Evolutionary conservation across 495 filamentous ascomycete genomes (phyloP).

Genomic region (Geopyxis carbonaria): DNA sequence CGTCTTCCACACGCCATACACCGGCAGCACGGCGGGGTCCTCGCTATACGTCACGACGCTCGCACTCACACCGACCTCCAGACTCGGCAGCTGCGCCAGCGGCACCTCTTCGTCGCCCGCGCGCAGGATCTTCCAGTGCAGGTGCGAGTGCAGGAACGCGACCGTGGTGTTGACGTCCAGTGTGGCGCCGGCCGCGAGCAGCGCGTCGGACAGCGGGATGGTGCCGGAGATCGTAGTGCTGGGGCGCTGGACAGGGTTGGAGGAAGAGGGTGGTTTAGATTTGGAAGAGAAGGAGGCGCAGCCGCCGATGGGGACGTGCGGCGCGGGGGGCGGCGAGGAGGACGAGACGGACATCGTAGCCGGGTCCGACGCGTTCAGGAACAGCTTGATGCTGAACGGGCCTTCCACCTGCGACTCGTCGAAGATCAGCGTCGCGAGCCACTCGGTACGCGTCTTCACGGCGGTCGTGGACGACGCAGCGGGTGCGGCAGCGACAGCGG

Average conservation of each 20-base stretch:
- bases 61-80: conserved; percentile 16
- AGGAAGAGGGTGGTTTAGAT: too few relatives aligned
- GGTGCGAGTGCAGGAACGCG: conserved; percentile 10
- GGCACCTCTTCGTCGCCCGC: conserved; percentile 15
- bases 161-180: conserved; percentile 7
- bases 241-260: not conserved
- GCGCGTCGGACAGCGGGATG: conserved; percentile 18
- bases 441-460: conserved; percentile 15
- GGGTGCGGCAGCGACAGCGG: not conserved
- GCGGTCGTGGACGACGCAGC: not conserved
- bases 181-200: conserved; percentile 8
- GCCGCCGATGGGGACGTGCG: too few relatives aligned
- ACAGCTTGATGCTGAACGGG: conserved; percentile 10
- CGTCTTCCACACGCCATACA: conserved; percentile 8
- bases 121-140: conserved; percentile 19
- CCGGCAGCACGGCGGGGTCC: conserved; percentile 11
- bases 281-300: conserved; percentile 4
- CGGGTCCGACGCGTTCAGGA: conserved; percentile 3
- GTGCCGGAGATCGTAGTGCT: conserved; percentile 8
- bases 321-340: too few relatives aligned
- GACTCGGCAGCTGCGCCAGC: conserved; percentile 7
- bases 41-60: conserved; percentile 11
- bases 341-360: conserved; percentile 3
- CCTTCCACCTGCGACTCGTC: conserved; percentile 18
- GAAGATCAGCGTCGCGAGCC: conserved; percentile 13